Evolutionary conservation across 805 yeast genomes (phyloP).

Genomic region (Wickerhamiella kazuoi): DNA sequence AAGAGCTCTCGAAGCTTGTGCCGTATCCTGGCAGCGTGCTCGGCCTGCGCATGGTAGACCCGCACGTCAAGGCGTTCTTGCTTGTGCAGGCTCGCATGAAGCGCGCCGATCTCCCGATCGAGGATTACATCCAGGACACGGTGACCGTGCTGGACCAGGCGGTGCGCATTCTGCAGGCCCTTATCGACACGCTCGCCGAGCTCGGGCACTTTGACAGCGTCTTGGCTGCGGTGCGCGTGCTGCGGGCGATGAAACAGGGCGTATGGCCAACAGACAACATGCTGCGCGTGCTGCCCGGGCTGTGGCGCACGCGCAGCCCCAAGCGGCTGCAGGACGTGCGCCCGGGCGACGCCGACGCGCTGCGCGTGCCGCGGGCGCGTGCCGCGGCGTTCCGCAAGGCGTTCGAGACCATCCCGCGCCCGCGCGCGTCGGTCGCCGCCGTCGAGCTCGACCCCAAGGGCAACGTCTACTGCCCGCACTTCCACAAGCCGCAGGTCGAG

Average conservation of each 20-base stretch:
- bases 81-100: slow-evolving; percentile 57
- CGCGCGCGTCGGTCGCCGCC: slow-evolving; percentile 10
- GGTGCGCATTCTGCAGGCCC: slow-evolving; percentile 83
- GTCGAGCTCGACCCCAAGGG: slow-evolving; percentile 33
- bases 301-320: slow-evolving; percentile 4
- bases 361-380: slow-evolving; percentile 28
- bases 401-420: slow-evolving; percentile 44
- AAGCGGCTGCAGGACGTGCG: slow-evolving; percentile 17
- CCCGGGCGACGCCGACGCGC: slow-evolving; percentile 21
- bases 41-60: slow-evolving; percentile 53
- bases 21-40: slow-evolving; percentile 33
- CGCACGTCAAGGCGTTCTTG: slow-evolving; percentile 62
- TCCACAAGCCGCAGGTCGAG: slow-evolving; percentile 83
- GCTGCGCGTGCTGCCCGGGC: slow-evolving; percentile 12
- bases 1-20: slow-evolving; percentile 56
- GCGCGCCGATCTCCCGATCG: slow-evolving; percentile 68
- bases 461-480: slow-evolving; percentile 53
- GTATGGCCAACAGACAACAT: slow-evolving; percentile 8
- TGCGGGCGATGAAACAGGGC: slow-evolving; percentile 81
- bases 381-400: slow-evolving; percentile 34
- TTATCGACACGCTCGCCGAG: slow-evolving; percentile 77
- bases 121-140: slow-evolving; percentile 89
- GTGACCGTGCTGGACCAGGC: slow-evolving; percentile 86
- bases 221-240: slow-evolving; percentile 40
- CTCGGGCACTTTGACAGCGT: slow-evolving; percentile 52